Base-by-base conservation (phyloP, 2,329 filamentous ascomycete species). In the Mycosphaerelloides madeirae region DNA sequence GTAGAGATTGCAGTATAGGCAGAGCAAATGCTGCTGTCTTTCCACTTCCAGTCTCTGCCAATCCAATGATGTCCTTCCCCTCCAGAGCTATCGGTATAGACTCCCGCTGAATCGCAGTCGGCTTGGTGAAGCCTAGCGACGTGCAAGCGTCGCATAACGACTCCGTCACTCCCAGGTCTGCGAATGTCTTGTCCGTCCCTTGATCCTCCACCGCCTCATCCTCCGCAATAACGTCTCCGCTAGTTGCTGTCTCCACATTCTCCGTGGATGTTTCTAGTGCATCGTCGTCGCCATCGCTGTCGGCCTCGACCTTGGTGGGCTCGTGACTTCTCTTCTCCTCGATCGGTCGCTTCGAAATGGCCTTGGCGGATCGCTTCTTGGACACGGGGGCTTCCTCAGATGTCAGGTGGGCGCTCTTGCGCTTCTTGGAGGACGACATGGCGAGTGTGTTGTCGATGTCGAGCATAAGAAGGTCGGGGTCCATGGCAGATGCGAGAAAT, bases 1-100 rank as follows among this genome's bases (percentile, higher is more conserved):
- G 85, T 1, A 98, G 79, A 2, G 85, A 82, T 68, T 96, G 90
- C 2, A 98, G 77, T 31, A 98, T 94, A 1, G 93, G 93, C 2
- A 98, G 74, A 0, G 88, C 89, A 65, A 97, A 98, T 0, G 93
- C 90, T 6, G 89, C 91, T 0, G 93, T 97, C 73, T 97, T 98
- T 68, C 93, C 93, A 62, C 83, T 89, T 56, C 93, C 93, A 0
- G 93, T 98, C 69, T 98, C 91, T 25, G 93, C 93, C 40, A 97
- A 76, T 32, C 90, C 93, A 56, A 98, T 95, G 28, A 97, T 75
- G 66, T 97, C 93, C 59, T 88, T 80, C 41, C 85, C 83, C 60
- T 85, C 69, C 3, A 96, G 75, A 29, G 90, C 90, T 3, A 80
- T 62, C 3, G 91, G 91, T 57, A 97, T 95, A 0, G 89, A 78